Evolutionary conservation across 805 yeast genomes (phyloP).

Genomic region (Maudiozyma pseudohumilis): DNA sequence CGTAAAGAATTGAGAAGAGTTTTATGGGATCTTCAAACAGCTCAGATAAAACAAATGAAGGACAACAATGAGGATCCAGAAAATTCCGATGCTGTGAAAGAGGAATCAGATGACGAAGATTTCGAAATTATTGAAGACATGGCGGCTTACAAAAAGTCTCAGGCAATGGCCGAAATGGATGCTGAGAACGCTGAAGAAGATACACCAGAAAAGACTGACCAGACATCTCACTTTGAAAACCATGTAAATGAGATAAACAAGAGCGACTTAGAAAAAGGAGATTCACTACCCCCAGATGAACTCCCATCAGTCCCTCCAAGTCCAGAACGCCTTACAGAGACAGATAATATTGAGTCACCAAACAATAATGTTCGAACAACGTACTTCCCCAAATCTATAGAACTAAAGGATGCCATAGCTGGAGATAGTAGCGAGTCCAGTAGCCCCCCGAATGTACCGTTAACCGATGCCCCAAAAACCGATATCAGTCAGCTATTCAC

Average conservation of each 20-base stretch:
- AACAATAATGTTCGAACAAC: too few relatives aligned
- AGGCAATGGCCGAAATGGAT: neutral
- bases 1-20: conserved; percentile 21
- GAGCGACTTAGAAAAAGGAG: too few relatives aligned
- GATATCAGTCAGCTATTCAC: too few relatives aligned
- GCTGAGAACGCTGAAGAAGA: neutral
- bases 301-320: neutral
- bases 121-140: conserved; percentile 25
- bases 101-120: conserved; percentile 17
- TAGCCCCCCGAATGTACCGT: too few relatives aligned
- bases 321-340: neutral
- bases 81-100: conserved; percentile 6
- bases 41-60: conserved; percentile 10
- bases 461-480: too few relatives aligned
- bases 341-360: too few relatives aligned
- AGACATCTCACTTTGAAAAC: too few relatives aligned
- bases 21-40: conserved; percentile 15
- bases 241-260: too few relatives aligned
- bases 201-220: neutral
- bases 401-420: too few relatives aligned
- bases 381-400: too few relatives aligned
- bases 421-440: too few relatives aligned
- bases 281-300: too few relatives aligned
- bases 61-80: conserved; percentile 3
- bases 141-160: neutral